Evolutionary conservation across 163 green algal genomes (phyloP), one percentile per base, ranked within the genome.

Genomic region (Scenedesmus sp.): DNA sequence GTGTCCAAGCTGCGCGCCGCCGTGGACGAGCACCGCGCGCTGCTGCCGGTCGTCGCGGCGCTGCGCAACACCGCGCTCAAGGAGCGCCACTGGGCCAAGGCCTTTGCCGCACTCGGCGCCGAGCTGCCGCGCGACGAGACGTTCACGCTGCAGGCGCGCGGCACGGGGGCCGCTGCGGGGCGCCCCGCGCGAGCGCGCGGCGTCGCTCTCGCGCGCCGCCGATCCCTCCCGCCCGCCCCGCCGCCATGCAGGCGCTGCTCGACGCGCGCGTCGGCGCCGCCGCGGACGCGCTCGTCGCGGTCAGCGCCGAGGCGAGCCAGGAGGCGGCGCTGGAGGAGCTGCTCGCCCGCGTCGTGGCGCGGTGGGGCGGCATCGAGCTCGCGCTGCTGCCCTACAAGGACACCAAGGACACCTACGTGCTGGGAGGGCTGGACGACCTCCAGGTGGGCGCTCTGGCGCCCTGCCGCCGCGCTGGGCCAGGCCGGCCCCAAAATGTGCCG

Each of bases 311-410:
- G 84, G 92, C 92, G 20, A 95, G 88, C 22, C 87, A 92, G 84
- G 91, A 96, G 79, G 69, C 85, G 34, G 85, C 89, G 17, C 86
- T 97, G 57, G 90, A 96, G 87, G 89, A 89, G 80, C 77, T 95
- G 80, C 87, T 97, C 60, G 77, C 82, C 28, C 92, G 93, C 74
- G 88, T 97, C 42, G 65, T 69, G 13, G 50, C n/a, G 67, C 93
- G 92, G 74, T 96, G 92, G 93, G 73, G 63, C 24, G 83, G 87
- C 60, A 84, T 95, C 20, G 92, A 96, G 81, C 92, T 97, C 63
- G 78, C 66, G 2, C 80, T 94, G 22, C 75, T 91, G 0, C 74
- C 87, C 0, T 97, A 96, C 91, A 97, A 97, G 83, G 93, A 97
- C 66, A 80, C 74, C 65, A 96, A 96, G 87, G 93, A 97, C 75